Conservation (phyloP, 805 yeast genomes). For the Diddensiella transvaalensis region DNA sequence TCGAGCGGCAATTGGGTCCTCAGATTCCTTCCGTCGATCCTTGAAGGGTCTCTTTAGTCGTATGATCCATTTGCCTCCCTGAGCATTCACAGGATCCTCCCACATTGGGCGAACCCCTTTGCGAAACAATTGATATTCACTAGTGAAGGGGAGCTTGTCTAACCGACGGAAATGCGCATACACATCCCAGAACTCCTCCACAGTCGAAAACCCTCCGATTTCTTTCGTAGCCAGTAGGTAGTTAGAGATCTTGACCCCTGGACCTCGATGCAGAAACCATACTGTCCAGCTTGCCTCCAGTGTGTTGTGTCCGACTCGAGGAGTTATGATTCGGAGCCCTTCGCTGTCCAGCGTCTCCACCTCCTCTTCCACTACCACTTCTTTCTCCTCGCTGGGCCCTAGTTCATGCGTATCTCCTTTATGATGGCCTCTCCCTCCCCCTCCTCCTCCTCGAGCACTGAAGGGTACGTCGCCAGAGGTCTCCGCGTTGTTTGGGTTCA, state of each 20-base stretch:
- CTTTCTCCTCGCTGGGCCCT: not conserved
- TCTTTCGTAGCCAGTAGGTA: conserved; percentile 49
- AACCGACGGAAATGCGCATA: conserved; percentile 53
- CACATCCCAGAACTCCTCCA: conserved; percentile 97
- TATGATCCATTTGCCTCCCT: conserved; percentile 64
- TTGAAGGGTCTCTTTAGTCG: conserved; percentile 40
- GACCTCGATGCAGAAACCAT: conserved; percentile 31
- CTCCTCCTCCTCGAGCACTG: not conserved
- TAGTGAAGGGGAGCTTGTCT: conserved; percentile 28
- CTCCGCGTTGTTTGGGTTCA: not conserved
- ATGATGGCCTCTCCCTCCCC: not conserved
- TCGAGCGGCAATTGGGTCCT: not conserved
- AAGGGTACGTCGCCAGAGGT: not conserved
- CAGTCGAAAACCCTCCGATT: conserved; percentile 79
- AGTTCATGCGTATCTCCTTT: not conserved
- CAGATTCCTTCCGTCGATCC: conserved; percentile 17
- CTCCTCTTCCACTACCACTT: not conserved
- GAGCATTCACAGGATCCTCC: conserved; percentile 60
- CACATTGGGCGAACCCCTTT: conserved; percentile 60
- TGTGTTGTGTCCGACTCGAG: conserved; percentile 18
- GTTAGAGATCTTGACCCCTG: conserved; percentile 25
- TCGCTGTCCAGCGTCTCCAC: conserved; percentile 5
- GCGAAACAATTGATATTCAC: conserved; percentile 56
- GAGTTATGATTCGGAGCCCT: conserved; percentile 15
- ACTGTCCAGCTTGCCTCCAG: conserved; percentile 29